Conservation (phyloP, 768 basidiomycete species). For the Xerocomus brunneocitrinus region DNA sequence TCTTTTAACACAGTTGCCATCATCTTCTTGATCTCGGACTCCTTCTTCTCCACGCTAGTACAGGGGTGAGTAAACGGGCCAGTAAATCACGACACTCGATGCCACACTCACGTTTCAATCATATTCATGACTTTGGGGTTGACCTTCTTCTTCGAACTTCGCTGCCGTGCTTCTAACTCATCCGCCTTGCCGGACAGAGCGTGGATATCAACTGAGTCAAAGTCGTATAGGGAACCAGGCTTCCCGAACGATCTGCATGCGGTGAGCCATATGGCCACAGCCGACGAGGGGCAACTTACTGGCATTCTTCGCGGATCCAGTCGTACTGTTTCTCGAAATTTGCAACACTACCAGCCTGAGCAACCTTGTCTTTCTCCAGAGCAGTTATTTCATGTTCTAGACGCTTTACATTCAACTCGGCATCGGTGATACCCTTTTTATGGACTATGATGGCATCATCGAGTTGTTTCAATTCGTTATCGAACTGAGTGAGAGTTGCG, state of each 20-base stretch:
- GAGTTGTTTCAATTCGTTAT: slow-evolving; percentile 80
- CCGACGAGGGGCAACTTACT: slow-evolving; percentile 47
- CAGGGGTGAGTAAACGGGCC: background rate
- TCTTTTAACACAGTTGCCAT: slow-evolving; percentile 84
- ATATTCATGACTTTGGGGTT: slow-evolving; percentile 94
- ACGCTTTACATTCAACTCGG: slow-evolving; percentile 60
- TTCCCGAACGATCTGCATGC: slow-evolving; percentile 74
- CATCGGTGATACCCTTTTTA: slow-evolving; percentile 63
- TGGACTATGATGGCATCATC: slow-evolving; percentile 79
- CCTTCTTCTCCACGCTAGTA: slow-evolving; percentile 87
- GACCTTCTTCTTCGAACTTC: slow-evolving; percentile 90
- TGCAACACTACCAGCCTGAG: slow-evolving; percentile 46
- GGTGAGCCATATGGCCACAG: background rate
- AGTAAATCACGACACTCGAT: background rate
- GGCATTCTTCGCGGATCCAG: slow-evolving; percentile 87
- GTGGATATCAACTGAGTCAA: slow-evolving; percentile 56
- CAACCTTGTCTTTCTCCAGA: slow-evolving; percentile 60
- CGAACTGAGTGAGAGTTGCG: slow-evolving; percentile 83
- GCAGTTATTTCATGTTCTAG: slow-evolving; percentile 65
- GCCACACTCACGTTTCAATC: slow-evolving; percentile 75
- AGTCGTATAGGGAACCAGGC: slow-evolving; percentile 77
- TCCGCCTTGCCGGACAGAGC: slow-evolving; percentile 58
- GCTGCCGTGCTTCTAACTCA: slow-evolving; percentile 74
- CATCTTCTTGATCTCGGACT: slow-evolving; percentile 82
- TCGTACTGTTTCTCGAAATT: slow-evolving; percentile 77